Conservation (phyloP, 176 grass and related monocot species). For the Panicum miliaceum region DNA sequence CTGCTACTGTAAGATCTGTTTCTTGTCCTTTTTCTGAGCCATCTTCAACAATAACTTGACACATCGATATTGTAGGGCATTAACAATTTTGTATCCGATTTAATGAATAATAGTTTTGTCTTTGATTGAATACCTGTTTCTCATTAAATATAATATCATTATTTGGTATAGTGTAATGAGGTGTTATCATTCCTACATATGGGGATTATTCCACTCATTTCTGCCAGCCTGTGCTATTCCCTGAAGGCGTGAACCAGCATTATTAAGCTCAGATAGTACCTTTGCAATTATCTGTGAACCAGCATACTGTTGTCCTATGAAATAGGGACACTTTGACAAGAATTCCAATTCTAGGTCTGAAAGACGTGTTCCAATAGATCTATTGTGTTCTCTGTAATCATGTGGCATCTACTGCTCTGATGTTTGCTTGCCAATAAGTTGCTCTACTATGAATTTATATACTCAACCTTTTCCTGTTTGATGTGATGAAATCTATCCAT, state of each 20-base stretch:
- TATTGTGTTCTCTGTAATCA: neutral
- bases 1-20: constrained; percentile 80
- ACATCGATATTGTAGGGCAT: constrained; percentile 14
- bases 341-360: neutral
- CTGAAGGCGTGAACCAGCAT: neutral
- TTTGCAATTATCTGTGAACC: neutral
- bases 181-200: constrained; percentile 10
- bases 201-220: constrained; percentile 34
- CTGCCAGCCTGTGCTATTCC: neutral
- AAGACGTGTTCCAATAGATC: neutral
- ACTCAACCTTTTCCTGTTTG: neutral
- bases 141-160: neutral
- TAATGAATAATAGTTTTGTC: neutral
- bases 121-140: neutral
- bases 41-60: constrained; percentile 15
- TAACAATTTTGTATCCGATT: constrained; percentile 5
- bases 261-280: neutral
- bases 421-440: neutral
- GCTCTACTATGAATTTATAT: constrained; percentile 21
- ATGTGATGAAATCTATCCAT: neutral
- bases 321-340: neutral
- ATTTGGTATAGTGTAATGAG: neutral
- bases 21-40: neutral
- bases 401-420: constrained; percentile 16
- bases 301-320: neutral